Conservation (phyloP, 805 yeast genomes). For the Lachancea waltii region DNA sequence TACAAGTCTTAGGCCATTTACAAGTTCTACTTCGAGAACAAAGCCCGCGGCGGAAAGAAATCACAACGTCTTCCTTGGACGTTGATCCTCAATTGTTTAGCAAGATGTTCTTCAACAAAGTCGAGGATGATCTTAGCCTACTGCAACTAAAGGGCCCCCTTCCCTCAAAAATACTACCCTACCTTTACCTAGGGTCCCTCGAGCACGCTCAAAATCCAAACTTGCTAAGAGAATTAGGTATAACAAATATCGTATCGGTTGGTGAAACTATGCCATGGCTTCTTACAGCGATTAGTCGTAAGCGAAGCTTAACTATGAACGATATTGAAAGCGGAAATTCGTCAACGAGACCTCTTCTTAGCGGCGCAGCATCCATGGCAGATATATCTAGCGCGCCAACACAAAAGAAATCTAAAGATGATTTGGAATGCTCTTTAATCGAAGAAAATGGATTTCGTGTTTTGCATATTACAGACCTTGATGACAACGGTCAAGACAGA, state of each 20-base stretch:
- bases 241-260: conserved; percentile 71
- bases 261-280: conserved; percentile 75
- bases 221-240: conserved; percentile 57
- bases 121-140: conserved; percentile 24
- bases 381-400: no score
- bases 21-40: conserved; percentile 53
- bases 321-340: background rate
- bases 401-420: no score
- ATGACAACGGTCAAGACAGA: conserved; percentile 88
- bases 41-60: conserved; percentile 44
- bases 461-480: conserved; percentile 64
- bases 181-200: conserved; percentile 78
- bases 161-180: conserved; percentile 79
- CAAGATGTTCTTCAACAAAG: conserved; percentile 28
- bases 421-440: conserved; percentile 8
- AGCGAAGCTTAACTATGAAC: conserved; percentile 5
- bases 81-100: conserved; percentile 31
- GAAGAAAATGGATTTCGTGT: conserved; percentile 29
- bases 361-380: background rate
- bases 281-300: conserved; percentile 4
- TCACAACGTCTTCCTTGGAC: conserved; percentile 14
- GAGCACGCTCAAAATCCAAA: conserved; percentile 71
- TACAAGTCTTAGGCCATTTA: conserved; percentile 54
- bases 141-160: conserved; percentile 51
- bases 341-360: background rate